Percentiles rank a stretch among this genome's conserved stretches.
Conservation (phyloP, 2,329 filamentous ascomycete genomes). For the Fusarium neocosmosporiellum region DNA sequence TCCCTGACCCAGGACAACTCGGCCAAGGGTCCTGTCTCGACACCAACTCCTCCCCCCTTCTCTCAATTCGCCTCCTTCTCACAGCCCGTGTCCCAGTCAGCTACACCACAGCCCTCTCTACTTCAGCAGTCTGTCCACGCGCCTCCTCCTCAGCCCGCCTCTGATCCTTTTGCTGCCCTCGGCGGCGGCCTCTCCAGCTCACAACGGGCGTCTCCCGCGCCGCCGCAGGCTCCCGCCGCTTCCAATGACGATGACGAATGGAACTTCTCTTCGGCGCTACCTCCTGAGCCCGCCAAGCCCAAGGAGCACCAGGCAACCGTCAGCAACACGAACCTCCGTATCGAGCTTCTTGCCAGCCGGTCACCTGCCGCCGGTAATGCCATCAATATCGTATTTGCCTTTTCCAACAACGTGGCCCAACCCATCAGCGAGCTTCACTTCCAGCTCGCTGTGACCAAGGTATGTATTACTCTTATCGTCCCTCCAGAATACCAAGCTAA, state of each 20-base stretch:
- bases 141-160: conserved; percentile 55
- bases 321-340: conserved; percentile 75
- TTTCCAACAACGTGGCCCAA: conserved; percentile 82
- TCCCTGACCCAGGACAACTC: conserved; percentile 71
- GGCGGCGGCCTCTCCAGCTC: conserved; percentile 41
- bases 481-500: conserved; percentile 2
- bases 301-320: conserved; percentile 73
- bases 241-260: conserved; percentile 86
- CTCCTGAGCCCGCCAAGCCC: conserved; percentile 67
- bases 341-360: conserved; percentile 78
- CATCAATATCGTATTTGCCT: conserved; percentile 79
- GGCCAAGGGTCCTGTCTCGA: conserved; percentile 58
- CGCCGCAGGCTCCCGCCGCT: conserved; percentile 42
- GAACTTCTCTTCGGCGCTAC: conserved; percentile 90
- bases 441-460: conserved; percentile 93
- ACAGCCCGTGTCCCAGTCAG: conserved; percentile 62
- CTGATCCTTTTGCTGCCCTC: conserved; percentile 66
- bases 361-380: conserved; percentile 62
- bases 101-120: conserved; percentile 63
- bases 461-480: conserved; percentile 51
- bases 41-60: conserved; percentile 60
- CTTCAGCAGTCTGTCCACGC: conserved; percentile 60
- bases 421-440: conserved; percentile 85
- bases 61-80: conserved; percentile 68
- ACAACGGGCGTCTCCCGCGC: conserved; percentile 43